Evolutionary conservation across 257 asterid species (phyloP).

Genomic region (Euphrasia confusa): DNA sequence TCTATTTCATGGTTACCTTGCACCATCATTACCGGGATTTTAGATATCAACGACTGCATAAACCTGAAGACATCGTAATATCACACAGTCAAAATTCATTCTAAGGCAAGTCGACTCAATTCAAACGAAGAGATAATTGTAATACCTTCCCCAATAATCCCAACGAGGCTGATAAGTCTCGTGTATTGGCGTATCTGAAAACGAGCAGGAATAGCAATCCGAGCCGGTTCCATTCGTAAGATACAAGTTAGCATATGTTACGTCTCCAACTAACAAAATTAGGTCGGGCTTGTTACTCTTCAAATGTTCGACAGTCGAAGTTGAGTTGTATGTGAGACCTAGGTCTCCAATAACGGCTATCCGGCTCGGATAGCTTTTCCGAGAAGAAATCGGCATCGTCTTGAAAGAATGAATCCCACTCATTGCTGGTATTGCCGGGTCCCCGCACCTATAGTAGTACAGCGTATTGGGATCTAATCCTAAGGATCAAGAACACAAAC

Average conservation of each 20-base stretch:
- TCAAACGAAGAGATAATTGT: slow-evolving; percentile 9
- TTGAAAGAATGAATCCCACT: slow-evolving; percentile 57
- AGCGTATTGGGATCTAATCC: slow-evolving; percentile 56
- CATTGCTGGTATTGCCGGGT: slow-evolving; percentile 68
- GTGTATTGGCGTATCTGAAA: slow-evolving; percentile 73
- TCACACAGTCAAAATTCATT: background rate
- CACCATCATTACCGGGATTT: slow-evolving; percentile 83
- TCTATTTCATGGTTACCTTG: slow-evolving; percentile 98
- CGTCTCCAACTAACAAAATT: slow-evolving; percentile 76
- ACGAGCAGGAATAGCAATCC: slow-evolving; percentile 89
- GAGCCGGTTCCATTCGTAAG: slow-evolving; percentile 87
- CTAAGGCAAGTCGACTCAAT: background rate
- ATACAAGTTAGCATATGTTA: slow-evolving; percentile 76
- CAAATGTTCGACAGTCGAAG: slow-evolving; percentile 74
- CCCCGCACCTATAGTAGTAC: slow-evolving; percentile 84
- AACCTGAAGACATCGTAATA: slow-evolving; percentile 38
- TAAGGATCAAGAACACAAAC: slow-evolving; percentile 24
- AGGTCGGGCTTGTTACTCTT: slow-evolving; percentile 66
- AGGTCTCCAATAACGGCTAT: slow-evolving; percentile 85
- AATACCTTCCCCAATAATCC: slow-evolving; percentile 99
- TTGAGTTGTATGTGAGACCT: slow-evolving; percentile 91
- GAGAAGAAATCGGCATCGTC: slow-evolving; percentile 73
- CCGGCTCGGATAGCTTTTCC: slow-evolving; percentile 54
- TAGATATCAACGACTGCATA: slow-evolving; percentile 81
- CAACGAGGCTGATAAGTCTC: slow-evolving; percentile 99